These are phyloP conservation scores for Globisporangium viniferum DNA, from an alignment of 352 stramenopile genomes.

Conservation along the genomic window DNA sequence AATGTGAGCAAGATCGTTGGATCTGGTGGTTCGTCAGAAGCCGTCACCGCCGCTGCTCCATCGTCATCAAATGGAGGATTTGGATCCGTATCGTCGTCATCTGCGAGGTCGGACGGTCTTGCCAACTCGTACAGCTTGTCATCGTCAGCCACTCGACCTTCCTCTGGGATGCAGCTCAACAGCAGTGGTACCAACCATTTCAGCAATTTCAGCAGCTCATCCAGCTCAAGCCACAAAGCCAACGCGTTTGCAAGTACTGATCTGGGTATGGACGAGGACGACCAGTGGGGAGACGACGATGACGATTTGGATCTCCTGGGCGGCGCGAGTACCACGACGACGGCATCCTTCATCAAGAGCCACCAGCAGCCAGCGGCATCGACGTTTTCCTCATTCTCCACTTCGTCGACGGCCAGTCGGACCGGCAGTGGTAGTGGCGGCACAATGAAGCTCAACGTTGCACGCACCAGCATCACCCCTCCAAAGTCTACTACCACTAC, in stretches of 20 bases:
- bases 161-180: constrained; percentile 17
- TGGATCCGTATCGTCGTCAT: constrained; percentile 19
- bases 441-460: constrained; percentile 54
- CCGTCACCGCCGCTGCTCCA: neutral
- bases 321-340: constrained; percentile 26
- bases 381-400: constrained; percentile 36
- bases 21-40: constrained; percentile 20
- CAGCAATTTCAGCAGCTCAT: neutral
- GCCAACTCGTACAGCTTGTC: constrained; percentile 2
- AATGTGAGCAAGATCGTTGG: constrained; percentile 71
- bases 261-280: constrained; percentile 47
- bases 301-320: constrained; percentile 52
- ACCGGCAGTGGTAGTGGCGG: constrained; percentile 6
- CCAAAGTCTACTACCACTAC: constrained; percentile 17
- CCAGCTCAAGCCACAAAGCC: constrained; percentile 10
- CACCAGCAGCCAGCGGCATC: constrained; percentile 3
- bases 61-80: constrained; percentile 5
- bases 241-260: constrained; percentile 47
- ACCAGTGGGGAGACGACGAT: constrained; percentile 57
- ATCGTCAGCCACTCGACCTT: neutral
- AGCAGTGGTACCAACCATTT: constrained; percentile 2
- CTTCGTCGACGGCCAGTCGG: neutral
- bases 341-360: constrained; percentile 14
- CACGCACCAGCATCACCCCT: constrained; percentile 21
- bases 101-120: constrained; percentile 11